Conservation (phyloP, 495 filamentous ascomycete genomes). For the Podospora pseudocomata region DNA sequence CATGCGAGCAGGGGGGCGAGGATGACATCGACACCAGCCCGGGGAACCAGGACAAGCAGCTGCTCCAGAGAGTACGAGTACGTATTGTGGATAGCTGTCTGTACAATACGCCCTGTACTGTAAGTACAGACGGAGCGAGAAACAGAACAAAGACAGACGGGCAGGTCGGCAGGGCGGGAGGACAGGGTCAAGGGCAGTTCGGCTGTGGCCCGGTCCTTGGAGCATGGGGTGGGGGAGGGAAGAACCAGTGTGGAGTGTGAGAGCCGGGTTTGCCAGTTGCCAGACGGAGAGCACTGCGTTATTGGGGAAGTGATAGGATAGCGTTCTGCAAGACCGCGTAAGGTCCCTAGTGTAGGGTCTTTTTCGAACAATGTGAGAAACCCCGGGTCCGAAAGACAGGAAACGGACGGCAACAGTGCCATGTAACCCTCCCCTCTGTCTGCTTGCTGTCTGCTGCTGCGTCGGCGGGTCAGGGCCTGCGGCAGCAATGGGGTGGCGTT, state of each 20-base stretch:
- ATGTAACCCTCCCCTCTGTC: slow-evolving; percentile 3
- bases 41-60: not conserved
- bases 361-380: not conserved
- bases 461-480: not conserved
- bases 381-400: not conserved
- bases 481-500: slow-evolving; percentile 3
- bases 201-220: slow-evolving; percentile 13
- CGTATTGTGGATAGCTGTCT: slow-evolving; percentile 2
- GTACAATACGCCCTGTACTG: not conserved
- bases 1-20: slow-evolving; percentile 29
- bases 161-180: slow-evolving; percentile 1
- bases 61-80: slow-evolving; percentile 10
- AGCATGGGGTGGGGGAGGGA: not conserved
- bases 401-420: not conserved
- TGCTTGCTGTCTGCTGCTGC: not conserved
- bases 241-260: slow-evolving; percentile 2
- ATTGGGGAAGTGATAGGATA: not conserved
- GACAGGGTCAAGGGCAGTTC: slow-evolving; percentile 11
- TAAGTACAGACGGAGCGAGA: slow-evolving; percentile 2
- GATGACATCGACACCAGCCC: slow-evolving; percentile 20
- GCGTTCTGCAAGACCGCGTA: slow-evolving; percentile 3
- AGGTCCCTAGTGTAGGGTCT: not conserved
- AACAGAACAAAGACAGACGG: slow-evolving; percentile 1
- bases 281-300: slow-evolving; percentile 2
- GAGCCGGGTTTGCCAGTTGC: not conserved